Evolutionary conservation across 805 yeast genomes (phyloP).

Genomic region (Lachancea dasiensis): DNA sequence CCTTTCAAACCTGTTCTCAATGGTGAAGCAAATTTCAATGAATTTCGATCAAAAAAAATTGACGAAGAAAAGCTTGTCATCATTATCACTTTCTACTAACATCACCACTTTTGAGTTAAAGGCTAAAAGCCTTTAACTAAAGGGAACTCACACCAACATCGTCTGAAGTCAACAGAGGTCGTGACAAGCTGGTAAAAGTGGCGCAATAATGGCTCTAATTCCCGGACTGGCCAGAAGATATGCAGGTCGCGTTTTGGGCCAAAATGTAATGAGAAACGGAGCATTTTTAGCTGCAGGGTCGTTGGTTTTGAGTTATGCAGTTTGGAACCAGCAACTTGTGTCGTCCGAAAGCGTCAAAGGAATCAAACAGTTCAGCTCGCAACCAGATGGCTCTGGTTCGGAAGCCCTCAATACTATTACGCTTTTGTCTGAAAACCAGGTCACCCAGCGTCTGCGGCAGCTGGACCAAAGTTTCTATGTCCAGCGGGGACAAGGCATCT

Average conservation of each 20-base stretch:
- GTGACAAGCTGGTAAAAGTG: too few species aligned
- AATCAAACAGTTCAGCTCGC: constrained; percentile 20
- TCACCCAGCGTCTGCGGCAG: constrained; percentile 59
- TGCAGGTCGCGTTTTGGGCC: background rate
- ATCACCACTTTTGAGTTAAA: background rate
- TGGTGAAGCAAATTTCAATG: background rate
- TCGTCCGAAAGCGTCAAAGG: constrained; percentile 26
- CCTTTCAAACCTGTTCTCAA: background rate
- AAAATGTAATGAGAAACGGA: background rate
- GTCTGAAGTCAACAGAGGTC: too few species aligned
- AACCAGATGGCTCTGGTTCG: constrained; percentile 1
- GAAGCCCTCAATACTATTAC: constrained; percentile 30
- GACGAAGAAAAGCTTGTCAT: background rate
- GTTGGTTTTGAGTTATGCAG: constrained; percentile 7
- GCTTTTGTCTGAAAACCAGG: constrained; percentile 61
- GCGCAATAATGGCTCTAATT: background rate
- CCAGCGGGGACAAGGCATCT: constrained; percentile 80
- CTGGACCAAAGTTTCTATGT: constrained; percentile 76
- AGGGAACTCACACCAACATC: too few species aligned
- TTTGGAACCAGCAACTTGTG: constrained; percentile 10
- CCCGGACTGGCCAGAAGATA: background rate
- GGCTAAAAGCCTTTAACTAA: too few species aligned
- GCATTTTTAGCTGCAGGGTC: constrained; percentile 4
- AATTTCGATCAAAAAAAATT: background rate
- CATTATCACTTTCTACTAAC: constrained; percentile 1